phyloP scores from a whole-genome alignment of 1,284 basidiomycete species.

The Gymnopus androsaceus region DNA sequence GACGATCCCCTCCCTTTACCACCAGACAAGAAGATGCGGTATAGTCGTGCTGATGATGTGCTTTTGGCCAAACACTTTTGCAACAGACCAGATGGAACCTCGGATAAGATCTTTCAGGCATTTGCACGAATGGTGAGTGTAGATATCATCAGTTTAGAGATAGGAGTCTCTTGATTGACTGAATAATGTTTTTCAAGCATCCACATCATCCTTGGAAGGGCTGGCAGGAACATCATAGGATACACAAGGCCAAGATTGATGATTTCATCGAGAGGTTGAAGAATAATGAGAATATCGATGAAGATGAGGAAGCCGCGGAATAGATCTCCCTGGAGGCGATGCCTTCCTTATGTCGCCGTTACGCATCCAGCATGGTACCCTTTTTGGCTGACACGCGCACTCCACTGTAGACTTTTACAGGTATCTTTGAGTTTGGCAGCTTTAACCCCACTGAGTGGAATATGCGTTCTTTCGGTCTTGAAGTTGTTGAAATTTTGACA shows the following conservation, averaged over 20 bases:
- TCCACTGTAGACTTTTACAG: too few species aligned
- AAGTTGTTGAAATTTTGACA: too few species aligned
- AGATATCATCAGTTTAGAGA: not conserved
- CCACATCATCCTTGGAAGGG: conserved; percentile 88
- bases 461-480: too few species aligned
- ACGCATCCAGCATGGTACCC: too few species aligned
- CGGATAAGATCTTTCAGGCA: conserved; percentile 76
- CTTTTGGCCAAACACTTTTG: conserved; percentile 72
- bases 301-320: conserved; percentile 6
- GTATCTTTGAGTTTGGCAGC: too few species aligned
- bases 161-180: not conserved
- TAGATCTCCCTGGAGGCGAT: too few species aligned
- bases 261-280: conserved; percentile 64
- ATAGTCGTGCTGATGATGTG: conserved; percentile 73
- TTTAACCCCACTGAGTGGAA: too few species aligned
- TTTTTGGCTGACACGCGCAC: too few species aligned
- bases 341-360: too few species aligned
- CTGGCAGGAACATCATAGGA: conserved; percentile 85
- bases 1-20: conserved; percentile 71
- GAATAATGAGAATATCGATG: conserved; percentile 58
- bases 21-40: conserved; percentile 83
- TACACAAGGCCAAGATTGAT: conserved; percentile 82
- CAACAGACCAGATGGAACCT: conserved; percentile 72
- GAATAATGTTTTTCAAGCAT: conserved; percentile 44
- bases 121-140: conserved; percentile 64